A percentile compares a stretch with the other conserved stretches of the same genome.
Evolutionary conservation across 2,329 filamentous ascomycete species (phyloP).

Genomic region (Clarireedia homoeocarpa): DNA sequence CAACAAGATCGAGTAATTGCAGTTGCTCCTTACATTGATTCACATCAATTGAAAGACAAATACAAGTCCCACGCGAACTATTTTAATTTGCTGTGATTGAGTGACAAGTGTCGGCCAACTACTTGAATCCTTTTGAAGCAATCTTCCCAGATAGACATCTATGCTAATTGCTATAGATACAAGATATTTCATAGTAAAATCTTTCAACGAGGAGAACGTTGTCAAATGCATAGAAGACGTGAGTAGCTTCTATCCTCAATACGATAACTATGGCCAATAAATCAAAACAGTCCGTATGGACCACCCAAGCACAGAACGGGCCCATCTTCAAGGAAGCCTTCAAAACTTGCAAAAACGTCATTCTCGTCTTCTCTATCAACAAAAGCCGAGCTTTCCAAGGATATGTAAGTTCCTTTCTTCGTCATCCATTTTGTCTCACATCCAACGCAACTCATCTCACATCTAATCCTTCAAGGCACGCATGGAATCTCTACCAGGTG

Average conservation of each 20-base stretch:
- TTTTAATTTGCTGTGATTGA: constrained; percentile 9
- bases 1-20: background rate
- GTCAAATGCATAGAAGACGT: constrained; percentile 37
- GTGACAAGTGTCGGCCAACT: constrained; percentile 17
- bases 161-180: constrained; percentile 23
- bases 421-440: background rate
- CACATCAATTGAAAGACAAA: background rate
- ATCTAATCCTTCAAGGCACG: constrained; percentile 33
- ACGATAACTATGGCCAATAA: constrained; percentile 5
- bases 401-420: constrained; percentile 38
- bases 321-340: constrained; percentile 41
- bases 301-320: constrained; percentile 44
- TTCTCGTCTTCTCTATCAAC: constrained; percentile 53
- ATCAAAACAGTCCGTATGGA: constrained; percentile 41
- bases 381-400: constrained; percentile 49
- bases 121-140: background rate
- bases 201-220: constrained; percentile 40
- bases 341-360: constrained; percentile 40
- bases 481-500: constrained; percentile 41
- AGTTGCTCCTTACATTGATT: background rate
- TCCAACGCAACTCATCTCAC: background rate
- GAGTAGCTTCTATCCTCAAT: constrained; percentile 18
- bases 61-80: constrained; percentile 1
- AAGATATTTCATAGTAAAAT: constrained; percentile 29
- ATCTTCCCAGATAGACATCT: background rate